Evolutionary conservation across 495 filamentous ascomycete genomes (phyloP).

Genomic region (Penicilliopsis zonata): DNA sequence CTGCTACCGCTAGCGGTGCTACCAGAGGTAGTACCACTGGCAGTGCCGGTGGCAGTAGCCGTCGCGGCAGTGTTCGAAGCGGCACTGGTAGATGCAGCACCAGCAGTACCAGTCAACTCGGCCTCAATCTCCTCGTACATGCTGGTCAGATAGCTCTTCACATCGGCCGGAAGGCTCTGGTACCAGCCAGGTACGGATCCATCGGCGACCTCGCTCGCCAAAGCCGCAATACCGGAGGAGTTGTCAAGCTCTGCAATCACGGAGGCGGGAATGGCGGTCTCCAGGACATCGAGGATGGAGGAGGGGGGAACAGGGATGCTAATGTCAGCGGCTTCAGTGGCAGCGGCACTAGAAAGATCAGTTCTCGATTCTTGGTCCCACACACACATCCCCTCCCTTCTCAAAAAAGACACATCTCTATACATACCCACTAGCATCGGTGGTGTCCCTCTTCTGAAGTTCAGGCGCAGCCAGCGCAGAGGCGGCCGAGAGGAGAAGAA

Average conservation of each 20-base stretch:
- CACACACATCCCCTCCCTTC: no score
- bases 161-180: constrained; percentile 5
- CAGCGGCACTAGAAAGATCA: constrained; percentile 1
- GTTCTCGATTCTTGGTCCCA: no score
- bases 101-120: no score
- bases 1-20: constrained; percentile 5
- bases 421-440: no score
- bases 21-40: constrained; percentile 4
- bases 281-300: constrained; percentile 9
- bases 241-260: constrained; percentile 2
- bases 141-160: constrained; percentile 9
- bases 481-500: constrained; percentile 6
- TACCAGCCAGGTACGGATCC: constrained; percentile 8
- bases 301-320: constrained; percentile 3
- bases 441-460: constrained; percentile 1
- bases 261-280: constrained; percentile 7
- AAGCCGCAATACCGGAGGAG: neutral
- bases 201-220: constrained; percentile 5
- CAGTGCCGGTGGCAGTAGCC: neutral
- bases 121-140: no score
- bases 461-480: constrained; percentile 7
- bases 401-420: no score
- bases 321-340: constrained; percentile 2
- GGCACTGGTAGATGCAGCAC: neutral
- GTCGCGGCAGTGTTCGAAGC: neutral